A percentile compares a stretch with the other conserved stretches of the same genome.
Evolutionary conservation across 306 rosid genomes (phyloP).

Genomic region (Dalbergia oliveri): DNA sequence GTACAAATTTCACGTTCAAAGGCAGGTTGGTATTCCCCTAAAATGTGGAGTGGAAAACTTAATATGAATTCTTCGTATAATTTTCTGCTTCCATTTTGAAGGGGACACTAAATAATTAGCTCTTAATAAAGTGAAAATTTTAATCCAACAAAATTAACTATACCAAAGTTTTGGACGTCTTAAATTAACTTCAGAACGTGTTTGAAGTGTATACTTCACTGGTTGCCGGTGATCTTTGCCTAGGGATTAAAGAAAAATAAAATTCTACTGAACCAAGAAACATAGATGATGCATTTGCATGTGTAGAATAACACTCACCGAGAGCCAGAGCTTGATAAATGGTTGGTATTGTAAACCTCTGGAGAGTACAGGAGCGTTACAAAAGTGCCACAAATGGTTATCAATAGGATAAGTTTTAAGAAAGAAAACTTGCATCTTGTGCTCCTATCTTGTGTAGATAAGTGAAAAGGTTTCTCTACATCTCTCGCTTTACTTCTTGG

Average conservation of each 20-base stretch:
- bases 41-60: not conserved
- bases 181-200: not conserved
- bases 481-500: conserved; percentile 66
- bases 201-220: not conserved
- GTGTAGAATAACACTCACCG: conserved; percentile 51
- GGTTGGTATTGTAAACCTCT: conserved; percentile 64
- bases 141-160: not conserved
- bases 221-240: not conserved
- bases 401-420: conserved; percentile 65
- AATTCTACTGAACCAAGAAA: not conserved
- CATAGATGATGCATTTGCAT: not conserved
- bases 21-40: not conserved
- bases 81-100: not conserved
- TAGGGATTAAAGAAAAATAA: not conserved
- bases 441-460: conserved; percentile 68
- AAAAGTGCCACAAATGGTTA: conserved; percentile 69
- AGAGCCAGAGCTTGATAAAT: conserved; percentile 60
- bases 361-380: conserved; percentile 75
- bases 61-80: not conserved
- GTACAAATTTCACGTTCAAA: too few species aligned
- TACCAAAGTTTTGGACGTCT: not conserved
- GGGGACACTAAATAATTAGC: not conserved
- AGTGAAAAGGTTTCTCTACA: conserved; percentile 66
- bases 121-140: too few species aligned
- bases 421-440: conserved; percentile 80